phyloP scores from a whole-genome alignment of 1,284 basidiomycete species.

The Ustilago cynodontis region DNA sequence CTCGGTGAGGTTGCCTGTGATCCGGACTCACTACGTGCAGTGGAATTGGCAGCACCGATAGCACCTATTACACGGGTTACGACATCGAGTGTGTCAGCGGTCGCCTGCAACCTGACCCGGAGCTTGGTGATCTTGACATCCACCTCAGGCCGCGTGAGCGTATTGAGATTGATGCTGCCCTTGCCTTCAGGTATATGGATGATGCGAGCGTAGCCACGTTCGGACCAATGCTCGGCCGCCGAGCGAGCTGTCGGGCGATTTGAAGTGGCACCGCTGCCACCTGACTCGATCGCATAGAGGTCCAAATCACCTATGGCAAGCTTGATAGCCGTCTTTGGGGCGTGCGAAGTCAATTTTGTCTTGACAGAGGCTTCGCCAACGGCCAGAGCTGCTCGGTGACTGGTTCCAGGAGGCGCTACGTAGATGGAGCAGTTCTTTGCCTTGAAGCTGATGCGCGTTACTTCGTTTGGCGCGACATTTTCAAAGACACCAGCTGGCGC shows the following conservation, averaged over 20 bases:
- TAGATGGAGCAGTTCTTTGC: slow-evolving; percentile 38
- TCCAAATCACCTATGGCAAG: slow-evolving; percentile 35
- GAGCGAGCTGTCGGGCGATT: slow-evolving; percentile 2
- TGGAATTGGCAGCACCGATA: neutral
- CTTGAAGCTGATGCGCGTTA: slow-evolving; percentile 76
- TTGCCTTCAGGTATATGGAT: slow-evolving; percentile 70
- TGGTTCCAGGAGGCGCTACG: slow-evolving; percentile 26
- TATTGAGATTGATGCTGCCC: slow-evolving; percentile 42
- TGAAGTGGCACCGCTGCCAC: neutral
- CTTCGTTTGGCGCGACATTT: slow-evolving; percentile 88
- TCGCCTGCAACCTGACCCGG: slow-evolving; percentile 42
- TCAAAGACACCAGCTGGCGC: slow-evolving; percentile 94
- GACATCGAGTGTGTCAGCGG: slow-evolving; percentile 56
- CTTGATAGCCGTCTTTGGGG: slow-evolving; percentile 52
- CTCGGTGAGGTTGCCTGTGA: neutral
- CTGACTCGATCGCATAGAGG: slow-evolving; percentile 37
- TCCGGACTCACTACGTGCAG: neutral
- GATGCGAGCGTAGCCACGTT: slow-evolving; percentile 38
- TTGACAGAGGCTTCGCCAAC: slow-evolving; percentile 52
- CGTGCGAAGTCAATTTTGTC: slow-evolving; percentile 55
- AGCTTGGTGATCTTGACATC: slow-evolving; percentile 57
- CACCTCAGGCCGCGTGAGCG: slow-evolving; percentile 57
- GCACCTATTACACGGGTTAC: slow-evolving; percentile 20
- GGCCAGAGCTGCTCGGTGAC: slow-evolving; percentile 39
- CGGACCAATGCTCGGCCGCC: slow-evolving; percentile 45